phyloP scores from a whole-genome alignment of 2,329 filamentous ascomycete genomes.

The Microcyclosporella mali region DNA sequence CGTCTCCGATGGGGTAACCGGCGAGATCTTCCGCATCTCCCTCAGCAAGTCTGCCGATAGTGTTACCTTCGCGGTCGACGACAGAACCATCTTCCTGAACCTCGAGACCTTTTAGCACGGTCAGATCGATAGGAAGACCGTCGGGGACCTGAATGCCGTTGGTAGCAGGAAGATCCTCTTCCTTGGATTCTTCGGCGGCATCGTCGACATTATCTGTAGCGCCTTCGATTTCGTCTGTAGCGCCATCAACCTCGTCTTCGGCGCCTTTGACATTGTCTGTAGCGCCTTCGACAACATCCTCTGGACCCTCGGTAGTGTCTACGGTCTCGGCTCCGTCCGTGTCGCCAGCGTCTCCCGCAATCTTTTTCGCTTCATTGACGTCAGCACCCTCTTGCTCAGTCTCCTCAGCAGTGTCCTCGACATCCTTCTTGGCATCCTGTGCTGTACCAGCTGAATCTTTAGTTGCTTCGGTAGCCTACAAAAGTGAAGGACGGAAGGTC shows the following conservation, averaged over 20 bases:
- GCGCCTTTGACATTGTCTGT: slow-evolving; percentile 32
- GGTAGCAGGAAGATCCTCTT: slow-evolving; percentile 29
- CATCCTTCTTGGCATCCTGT: slow-evolving; percentile 30
- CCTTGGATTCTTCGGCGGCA: slow-evolving; percentile 26
- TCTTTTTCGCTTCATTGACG: slow-evolving; percentile 15
- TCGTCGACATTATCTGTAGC: slow-evolving; percentile 29
- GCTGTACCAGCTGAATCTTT: slow-evolving; percentile 30
- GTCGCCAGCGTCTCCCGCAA: slow-evolving; percentile 19
- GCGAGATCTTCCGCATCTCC: slow-evolving; percentile 48
- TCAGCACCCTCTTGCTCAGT: slow-evolving; percentile 26
- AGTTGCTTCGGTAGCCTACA: slow-evolving; percentile 33
- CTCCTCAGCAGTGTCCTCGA: slow-evolving; percentile 32
- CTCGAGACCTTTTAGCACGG: slow-evolving; percentile 45
- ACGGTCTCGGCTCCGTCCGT: slow-evolving; percentile 23
- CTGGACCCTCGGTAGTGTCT: slow-evolving; percentile 21
- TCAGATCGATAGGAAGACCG: slow-evolving; percentile 38
- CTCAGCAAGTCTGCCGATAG: slow-evolving; percentile 45
- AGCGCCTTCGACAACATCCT: slow-evolving; percentile 27
- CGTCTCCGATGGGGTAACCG: slow-evolving; percentile 48
- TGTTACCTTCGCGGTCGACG: slow-evolving; percentile 45
- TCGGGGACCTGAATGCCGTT: slow-evolving; percentile 33
- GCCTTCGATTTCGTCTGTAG: slow-evolving; percentile 27
- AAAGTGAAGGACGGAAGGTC: too few relatives aligned
- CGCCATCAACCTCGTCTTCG: slow-evolving; percentile 27
- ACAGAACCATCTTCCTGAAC: slow-evolving; percentile 51